phyloP scores from a whole-genome alignment of 371 early-diverging fungal species.

The Actinomortierella ambigua region DNA sequence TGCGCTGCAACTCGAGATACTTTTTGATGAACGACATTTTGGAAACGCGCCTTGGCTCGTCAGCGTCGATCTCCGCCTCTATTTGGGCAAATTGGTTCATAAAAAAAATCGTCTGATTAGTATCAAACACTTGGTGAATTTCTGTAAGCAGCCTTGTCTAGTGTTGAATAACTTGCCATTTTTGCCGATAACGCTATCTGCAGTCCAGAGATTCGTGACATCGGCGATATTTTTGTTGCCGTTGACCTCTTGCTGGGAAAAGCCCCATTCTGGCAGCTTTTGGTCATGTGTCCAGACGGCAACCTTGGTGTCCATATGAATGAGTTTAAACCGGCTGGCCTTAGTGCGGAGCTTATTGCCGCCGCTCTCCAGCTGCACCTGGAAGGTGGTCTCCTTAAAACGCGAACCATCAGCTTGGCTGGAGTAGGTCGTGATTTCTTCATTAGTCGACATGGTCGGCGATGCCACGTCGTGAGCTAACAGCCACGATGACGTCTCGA shows the following conservation, averaged over 20 bases:
- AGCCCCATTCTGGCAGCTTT: slow-evolving; percentile 95
- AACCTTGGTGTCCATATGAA: slow-evolving; percentile 83
- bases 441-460: slow-evolving; percentile 94
- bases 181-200: slow-evolving; percentile 68
- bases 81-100: slow-evolving; percentile 21
- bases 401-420: slow-evolving; percentile 47
- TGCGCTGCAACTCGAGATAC: slow-evolving; percentile 86
- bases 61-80: slow-evolving; percentile 29
- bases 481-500: slow-evolving; percentile 64
- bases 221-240: slow-evolving; percentile 90
- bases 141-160: neutral
- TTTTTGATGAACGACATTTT: slow-evolving; percentile 77
- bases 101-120: neutral
- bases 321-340: slow-evolving; percentile 64
- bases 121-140: neutral
- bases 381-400: slow-evolving; percentile 71
- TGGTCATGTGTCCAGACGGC: slow-evolving; percentile 79
- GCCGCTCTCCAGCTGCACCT: slow-evolving; percentile 60
- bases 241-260: slow-evolving; percentile 93
- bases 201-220: slow-evolving; percentile 79
- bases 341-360: slow-evolving; percentile 56
- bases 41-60: slow-evolving; percentile 49
- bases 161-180: slow-evolving; percentile 51
- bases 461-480: slow-evolving; percentile 98
- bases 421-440: slow-evolving; percentile 89